These are phyloP conservation scores for Rhodotorula sp. DNA, from an alignment of 1,284 basidiomycete genomes.

Conservation along the genomic window DNA sequence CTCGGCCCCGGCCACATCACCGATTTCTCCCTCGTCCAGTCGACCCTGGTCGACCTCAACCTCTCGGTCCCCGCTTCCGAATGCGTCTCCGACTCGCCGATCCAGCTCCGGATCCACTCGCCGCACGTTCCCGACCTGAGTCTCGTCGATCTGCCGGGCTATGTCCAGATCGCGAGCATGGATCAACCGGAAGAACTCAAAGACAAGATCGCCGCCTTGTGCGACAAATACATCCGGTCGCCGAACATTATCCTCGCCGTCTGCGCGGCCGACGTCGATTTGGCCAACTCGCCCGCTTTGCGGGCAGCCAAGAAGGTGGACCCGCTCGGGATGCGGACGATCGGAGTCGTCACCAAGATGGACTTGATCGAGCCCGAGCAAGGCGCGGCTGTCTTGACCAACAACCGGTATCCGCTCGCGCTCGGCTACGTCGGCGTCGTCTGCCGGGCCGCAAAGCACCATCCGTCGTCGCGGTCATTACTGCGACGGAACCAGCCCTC, in stretches of 20 bases:
- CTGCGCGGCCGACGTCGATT: slow-evolving; percentile 95
- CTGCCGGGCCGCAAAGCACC: slow-evolving; percentile 62
- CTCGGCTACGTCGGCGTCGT: slow-evolving; percentile 98
- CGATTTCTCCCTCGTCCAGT: slow-evolving; percentile 85
- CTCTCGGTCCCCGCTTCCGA: slow-evolving; percentile 83
- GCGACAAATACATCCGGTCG: slow-evolving; percentile 95
- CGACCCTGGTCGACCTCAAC: slow-evolving; percentile 91
- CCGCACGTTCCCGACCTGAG: slow-evolving; percentile 95
- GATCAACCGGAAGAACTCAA: slow-evolving; percentile 94
- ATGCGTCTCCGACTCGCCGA: slow-evolving; percentile 90
- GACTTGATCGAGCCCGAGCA: slow-evolving; percentile 84
- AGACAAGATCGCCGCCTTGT: slow-evolving; percentile 83
- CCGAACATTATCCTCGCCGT: slow-evolving; percentile 98
- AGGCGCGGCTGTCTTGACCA: slow-evolving; percentile 76
- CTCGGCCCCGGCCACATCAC: slow-evolving; percentile 83
- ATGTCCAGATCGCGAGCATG: slow-evolving; percentile 90
- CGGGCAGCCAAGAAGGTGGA: slow-evolving; percentile 91
- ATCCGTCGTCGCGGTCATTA: slow-evolving; percentile 37
- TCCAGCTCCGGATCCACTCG: slow-evolving; percentile 94
- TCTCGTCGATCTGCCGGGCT: slow-evolving; percentile 94
- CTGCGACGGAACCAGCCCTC: background rate
- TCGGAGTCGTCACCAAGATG: slow-evolving; percentile 99
- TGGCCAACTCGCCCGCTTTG: slow-evolving; percentile 95
- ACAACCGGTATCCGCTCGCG: slow-evolving; percentile 94
- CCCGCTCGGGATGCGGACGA: slow-evolving; percentile 88